Conservation (phyloP, 2,329 filamentous ascomycete species). For the Fusarium aywerte region DNA sequence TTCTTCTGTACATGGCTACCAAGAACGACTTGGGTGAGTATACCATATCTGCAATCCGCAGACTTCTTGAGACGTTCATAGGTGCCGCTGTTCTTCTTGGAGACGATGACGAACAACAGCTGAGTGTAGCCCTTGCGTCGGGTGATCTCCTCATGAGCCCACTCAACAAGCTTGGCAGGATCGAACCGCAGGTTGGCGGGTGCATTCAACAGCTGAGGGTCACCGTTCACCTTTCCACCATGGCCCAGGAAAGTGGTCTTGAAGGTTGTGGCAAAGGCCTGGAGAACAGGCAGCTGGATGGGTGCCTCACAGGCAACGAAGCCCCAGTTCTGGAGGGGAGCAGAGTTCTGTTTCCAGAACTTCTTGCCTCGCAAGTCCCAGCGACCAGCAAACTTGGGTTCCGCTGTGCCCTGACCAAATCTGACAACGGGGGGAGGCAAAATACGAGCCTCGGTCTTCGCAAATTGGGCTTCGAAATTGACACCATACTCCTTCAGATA, state of each 20-base stretch:
- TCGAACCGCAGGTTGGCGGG: conserved; percentile 52
- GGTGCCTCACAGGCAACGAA: conserved; percentile 73
- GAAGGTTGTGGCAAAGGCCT: conserved; percentile 56
- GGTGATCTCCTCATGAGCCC: conserved; percentile 61
- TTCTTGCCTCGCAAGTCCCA: conserved; percentile 88
- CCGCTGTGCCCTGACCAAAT: conserved; percentile 68
- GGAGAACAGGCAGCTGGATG: conserved; percentile 53
- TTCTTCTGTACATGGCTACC: conserved; percentile 73
- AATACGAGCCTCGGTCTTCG: conserved; percentile 75
- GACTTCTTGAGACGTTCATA: conserved; percentile 93
- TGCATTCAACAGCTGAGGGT: conserved; percentile 52
- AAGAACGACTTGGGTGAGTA: conserved; percentile 86
- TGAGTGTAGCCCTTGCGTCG: conserved; percentile 69
- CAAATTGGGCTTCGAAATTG: conserved; percentile 71
- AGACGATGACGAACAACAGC: conserved; percentile 82
- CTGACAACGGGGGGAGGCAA: conserved; percentile 76
- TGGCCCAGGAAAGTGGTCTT: conserved; percentile 59
- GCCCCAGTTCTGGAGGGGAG: conserved; percentile 77
- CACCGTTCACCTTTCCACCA: conserved; percentile 56
- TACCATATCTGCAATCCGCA: conserved; percentile 85
- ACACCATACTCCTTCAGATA: conserved; percentile 80
- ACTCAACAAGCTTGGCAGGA: conserved; percentile 61
- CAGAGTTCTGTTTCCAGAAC: conserved; percentile 73
- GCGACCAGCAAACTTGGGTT: conserved; percentile 75
- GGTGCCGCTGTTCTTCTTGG: conserved; percentile 73